Percentiles rank a stretch among this genome's conserved stretches.
These are phyloP conservation scores for Vaccinium myrtillus DNA, from an alignment of 148 eudicot species.

Conservation along the genomic window DNA sequence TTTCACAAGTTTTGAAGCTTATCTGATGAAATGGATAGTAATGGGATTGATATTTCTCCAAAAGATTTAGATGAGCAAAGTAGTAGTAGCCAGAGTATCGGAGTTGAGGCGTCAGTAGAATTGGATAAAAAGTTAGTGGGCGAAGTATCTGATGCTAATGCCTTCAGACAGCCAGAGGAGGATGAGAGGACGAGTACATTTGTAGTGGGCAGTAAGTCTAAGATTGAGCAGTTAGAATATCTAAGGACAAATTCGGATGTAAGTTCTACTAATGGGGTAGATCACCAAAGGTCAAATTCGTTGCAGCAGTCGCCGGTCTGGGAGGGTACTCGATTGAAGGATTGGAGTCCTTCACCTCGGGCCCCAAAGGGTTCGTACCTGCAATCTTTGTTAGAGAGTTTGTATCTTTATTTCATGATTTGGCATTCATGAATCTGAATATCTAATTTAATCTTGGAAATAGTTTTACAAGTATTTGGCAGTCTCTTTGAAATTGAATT, in stretches of 20 bases:
- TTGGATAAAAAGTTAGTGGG: neutral
- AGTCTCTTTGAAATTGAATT: neutral
- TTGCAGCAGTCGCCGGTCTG: conserved; percentile 26
- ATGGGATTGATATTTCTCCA: conserved; percentile 16
- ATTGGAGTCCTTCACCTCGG: conserved; percentile 23
- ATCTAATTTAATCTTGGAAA: neutral
- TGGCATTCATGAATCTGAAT: neutral
- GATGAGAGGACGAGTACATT: conserved; percentile 13
- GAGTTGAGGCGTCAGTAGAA: conserved; percentile 12
- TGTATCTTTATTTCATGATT: neutral
- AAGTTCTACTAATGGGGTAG: conserved; percentile 18
- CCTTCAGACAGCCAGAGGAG: neutral
- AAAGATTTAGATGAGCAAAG: conserved; percentile 3
- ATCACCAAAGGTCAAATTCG: conserved; percentile 6
- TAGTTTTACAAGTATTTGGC: neutral
- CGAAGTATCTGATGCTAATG: neutral
- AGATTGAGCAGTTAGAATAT: neutral
- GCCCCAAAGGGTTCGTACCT: conserved; percentile 28
- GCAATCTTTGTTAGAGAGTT: neutral
- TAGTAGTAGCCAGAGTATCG: conserved; percentile 9
- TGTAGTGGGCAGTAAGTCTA: conserved; percentile 4
- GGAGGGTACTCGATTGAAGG: conserved; percentile 26
- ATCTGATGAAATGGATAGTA: conserved; percentile 35
- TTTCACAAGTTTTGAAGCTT: conserved; percentile 16
- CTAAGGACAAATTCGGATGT: conserved; percentile 21